phyloP scores from a whole-genome alignment of 176 grass and related monocot genomes.

The Themeda triandra region DNA sequence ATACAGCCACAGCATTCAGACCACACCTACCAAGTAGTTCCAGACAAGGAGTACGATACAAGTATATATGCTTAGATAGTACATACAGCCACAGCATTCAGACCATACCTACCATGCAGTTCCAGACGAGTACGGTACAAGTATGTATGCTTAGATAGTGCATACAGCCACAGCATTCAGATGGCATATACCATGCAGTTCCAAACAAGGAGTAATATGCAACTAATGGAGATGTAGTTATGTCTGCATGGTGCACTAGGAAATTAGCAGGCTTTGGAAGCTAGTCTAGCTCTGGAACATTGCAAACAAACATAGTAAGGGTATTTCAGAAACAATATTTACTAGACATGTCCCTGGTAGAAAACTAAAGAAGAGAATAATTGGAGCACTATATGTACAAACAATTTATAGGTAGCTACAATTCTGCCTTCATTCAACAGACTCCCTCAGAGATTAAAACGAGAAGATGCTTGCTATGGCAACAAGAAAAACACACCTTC shows the following conservation, averaged over 20 bases:
- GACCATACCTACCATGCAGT: not conserved
- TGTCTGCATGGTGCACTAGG: not conserved
- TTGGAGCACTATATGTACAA: not conserved
- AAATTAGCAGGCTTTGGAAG: not conserved
- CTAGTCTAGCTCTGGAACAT: not conserved
- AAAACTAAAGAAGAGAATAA: not conserved
- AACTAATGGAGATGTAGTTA: not conserved
- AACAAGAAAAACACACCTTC: slow-evolving; percentile 58
- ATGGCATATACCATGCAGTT: not conserved
- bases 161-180: not conserved
- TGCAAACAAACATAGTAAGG: not conserved
- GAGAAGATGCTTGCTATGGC: not conserved
- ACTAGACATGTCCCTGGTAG: not conserved
- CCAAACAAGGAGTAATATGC: not conserved
- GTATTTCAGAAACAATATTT: not conserved
- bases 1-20: not conserved
- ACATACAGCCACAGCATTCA: not conserved
- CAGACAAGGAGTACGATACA: too few species aligned
- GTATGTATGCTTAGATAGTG: not conserved
- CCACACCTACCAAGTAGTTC: not conserved
- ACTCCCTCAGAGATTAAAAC: not conserved
- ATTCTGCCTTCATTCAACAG: not conserved
- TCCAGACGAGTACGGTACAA: not conserved
- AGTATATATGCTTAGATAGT: too few species aligned
- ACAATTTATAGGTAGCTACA: not conserved